phyloP scores from a whole-genome alignment of 176 grass and related monocot species.

The Thalia dealbata region DNA sequence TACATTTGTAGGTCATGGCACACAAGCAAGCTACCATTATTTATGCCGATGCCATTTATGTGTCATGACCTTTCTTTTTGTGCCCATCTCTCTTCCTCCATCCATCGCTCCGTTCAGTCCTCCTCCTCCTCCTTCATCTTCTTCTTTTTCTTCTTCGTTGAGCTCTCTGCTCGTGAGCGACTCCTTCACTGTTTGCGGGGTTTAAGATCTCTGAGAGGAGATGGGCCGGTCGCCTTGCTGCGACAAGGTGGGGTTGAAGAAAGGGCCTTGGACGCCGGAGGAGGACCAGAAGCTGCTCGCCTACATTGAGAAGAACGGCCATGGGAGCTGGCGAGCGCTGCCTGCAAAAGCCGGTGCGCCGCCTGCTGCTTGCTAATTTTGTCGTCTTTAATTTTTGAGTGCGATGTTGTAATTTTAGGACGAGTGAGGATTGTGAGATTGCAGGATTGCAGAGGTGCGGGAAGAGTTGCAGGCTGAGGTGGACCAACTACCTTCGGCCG shows the following conservation, averaged over 20 bases:
- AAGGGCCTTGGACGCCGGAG: slow-evolving; percentile 12
- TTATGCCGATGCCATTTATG: slow-evolving; percentile 1
- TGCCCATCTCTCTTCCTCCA: not conserved
- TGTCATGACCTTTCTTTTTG: not conserved
- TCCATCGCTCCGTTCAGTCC: not conserved
- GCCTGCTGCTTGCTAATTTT: not conserved
- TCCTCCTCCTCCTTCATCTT: too few species aligned
- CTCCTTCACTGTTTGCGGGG: too few species aligned
- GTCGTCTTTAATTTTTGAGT: too few species aligned
- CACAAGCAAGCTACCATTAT: not conserved
- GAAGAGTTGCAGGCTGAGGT: slow-evolving; percentile 18
- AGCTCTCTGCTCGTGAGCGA: too few species aligned
- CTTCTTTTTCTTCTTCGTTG: too few species aligned
- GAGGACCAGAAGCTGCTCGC: slow-evolving; percentile 14
- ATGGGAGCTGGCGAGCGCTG: slow-evolving; percentile 15
- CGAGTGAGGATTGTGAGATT: not conserved
- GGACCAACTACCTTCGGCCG: slow-evolving; percentile 12
- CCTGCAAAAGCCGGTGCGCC: slow-evolving; percentile 8
- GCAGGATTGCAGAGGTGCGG: slow-evolving; percentile 18
- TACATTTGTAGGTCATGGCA: too few species aligned
- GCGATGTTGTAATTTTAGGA: not conserved
- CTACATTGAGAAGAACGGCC: slow-evolving; percentile 15
- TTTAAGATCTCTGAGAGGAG: not conserved
- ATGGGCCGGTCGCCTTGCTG: slow-evolving; percentile 17
- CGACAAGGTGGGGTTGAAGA: slow-evolving; percentile 13